Conservation (phyloP, 2,329 filamentous ascomycete genomes). For the Cercospora sp. region DNA sequence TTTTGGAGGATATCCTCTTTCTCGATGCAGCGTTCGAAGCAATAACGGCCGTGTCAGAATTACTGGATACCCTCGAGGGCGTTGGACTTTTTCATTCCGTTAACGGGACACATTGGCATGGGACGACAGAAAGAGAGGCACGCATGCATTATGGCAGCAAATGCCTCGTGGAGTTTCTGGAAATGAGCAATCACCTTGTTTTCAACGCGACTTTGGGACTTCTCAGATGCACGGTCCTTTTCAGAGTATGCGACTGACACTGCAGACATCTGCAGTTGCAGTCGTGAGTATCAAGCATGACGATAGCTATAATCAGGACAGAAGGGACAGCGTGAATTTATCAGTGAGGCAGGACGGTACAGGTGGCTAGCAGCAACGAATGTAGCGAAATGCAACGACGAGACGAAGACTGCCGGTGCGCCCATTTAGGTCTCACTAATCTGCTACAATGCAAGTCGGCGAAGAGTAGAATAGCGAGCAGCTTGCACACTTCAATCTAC, state of each 20-base stretch:
- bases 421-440: background rate
- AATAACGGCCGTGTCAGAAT: background rate
- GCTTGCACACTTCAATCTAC: background rate
- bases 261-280: background rate
- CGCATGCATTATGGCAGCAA: conserved; percentile 1
- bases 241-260: background rate
- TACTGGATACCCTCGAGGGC: background rate
- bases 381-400: background rate
- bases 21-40: background rate
- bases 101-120: background rate
- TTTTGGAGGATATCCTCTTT: background rate
- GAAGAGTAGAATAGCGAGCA: background rate
- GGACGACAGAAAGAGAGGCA: background rate
- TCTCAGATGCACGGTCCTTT: background rate
- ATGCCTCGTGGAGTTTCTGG: background rate
- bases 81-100: background rate
- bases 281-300: background rate
- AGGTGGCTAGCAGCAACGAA: background rate
- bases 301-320: background rate
- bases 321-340: background rate
- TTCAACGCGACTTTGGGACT: background rate
- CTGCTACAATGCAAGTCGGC: background rate
- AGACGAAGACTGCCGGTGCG: background rate
- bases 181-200: background rate
- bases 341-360: background rate